A percentile compares a stretch with the other conserved stretches of the same genome.
Conservation (phyloP, 495 filamentous ascomycete genomes). For the Neurospora sp. region DNA sequence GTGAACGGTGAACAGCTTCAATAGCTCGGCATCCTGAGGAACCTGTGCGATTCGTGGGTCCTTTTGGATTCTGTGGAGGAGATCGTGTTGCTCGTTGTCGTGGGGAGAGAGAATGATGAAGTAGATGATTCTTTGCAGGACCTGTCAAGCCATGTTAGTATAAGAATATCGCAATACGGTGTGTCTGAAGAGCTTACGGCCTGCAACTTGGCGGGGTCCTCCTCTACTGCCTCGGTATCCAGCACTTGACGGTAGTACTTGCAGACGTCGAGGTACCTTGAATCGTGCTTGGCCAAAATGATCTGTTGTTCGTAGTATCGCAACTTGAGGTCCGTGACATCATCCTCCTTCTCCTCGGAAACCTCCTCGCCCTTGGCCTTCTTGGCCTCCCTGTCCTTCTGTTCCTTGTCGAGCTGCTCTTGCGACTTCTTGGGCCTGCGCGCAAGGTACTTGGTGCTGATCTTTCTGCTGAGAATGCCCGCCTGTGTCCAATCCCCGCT, state of each 20-base stretch:
- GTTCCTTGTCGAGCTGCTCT: constrained; percentile 80
- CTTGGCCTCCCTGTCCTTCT: constrained; percentile 72
- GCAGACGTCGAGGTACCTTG: constrained; percentile 93
- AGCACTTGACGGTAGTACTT: constrained; percentile 95
- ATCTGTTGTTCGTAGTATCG: constrained; percentile 97
- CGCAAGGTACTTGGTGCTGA: constrained; percentile 83
- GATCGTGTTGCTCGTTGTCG: constrained; percentile 97
- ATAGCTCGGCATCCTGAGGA: constrained; percentile 62
- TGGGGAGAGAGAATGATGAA: constrained; percentile 94
- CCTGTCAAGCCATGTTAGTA: constrained; percentile 39
- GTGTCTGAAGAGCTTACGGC: constrained; percentile 45
- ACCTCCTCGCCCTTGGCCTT: constrained; percentile 69
- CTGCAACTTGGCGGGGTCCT: constrained; percentile 73
- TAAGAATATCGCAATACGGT: background rate
- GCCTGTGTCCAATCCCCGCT: constrained; percentile 94
- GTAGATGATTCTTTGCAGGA: constrained; percentile 88
- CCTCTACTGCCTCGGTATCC: constrained; percentile 87
- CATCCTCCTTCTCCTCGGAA: constrained; percentile 68
- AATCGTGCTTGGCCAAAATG: constrained; percentile 84
- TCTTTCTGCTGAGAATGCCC: constrained; percentile 87
- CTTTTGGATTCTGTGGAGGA: constrained; percentile 80
- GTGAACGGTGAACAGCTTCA: constrained; percentile 89
- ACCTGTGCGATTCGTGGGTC: constrained; percentile 60
- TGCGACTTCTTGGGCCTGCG: constrained; percentile 81
- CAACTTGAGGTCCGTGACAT: constrained; percentile 93